These are phyloP conservation scores for Raffaelea arxii DNA, from an alignment of 2,329 filamentous ascomycete species.

Conservation along the genomic window DNA sequence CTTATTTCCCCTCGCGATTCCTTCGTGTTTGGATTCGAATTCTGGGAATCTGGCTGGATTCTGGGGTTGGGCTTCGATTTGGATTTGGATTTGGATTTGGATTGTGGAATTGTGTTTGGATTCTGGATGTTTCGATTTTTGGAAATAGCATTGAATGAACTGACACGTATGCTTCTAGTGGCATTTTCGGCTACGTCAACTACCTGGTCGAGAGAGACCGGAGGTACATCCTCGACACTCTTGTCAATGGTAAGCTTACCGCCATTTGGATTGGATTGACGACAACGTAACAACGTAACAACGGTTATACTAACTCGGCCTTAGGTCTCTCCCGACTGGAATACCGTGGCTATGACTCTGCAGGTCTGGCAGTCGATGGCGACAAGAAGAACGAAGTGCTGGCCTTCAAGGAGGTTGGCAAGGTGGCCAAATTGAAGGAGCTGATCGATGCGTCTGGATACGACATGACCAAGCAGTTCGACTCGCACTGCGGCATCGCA, in stretches of 20 bases:
- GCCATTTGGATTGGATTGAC: too few relatives aligned
- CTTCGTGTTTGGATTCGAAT: too few relatives aligned
- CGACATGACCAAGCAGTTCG: slow-evolving; percentile 86
- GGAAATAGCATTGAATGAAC: too few relatives aligned
- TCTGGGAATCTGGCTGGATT: too few relatives aligned
- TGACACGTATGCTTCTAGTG: slow-evolving; percentile 39
- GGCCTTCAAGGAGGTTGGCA: slow-evolving; percentile 98
- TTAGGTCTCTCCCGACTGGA: slow-evolving; percentile 87
- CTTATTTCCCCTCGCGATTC: too few relatives aligned
- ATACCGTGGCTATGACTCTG: slow-evolving; percentile 98
- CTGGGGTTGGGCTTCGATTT: too few relatives aligned
- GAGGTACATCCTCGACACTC: slow-evolving; percentile 88
- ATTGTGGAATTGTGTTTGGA: too few relatives aligned
- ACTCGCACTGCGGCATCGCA: slow-evolving; percentile 96
- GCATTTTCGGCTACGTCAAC: slow-evolving; percentile 98
- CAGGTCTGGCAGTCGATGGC: slow-evolving; percentile 88
- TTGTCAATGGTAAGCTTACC: slow-evolving; percentile 72
- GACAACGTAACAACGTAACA: too few relatives aligned
- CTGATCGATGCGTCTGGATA: slow-evolving; percentile 77
- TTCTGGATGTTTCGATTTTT: too few relatives aligned
- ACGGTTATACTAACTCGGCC: too few relatives aligned
- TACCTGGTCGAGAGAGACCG: slow-evolving; percentile 98
- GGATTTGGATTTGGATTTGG: too few relatives aligned
- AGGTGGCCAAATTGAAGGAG: slow-evolving; percentile 92
- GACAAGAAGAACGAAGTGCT: slow-evolving; percentile 98